phyloP scores from a whole-genome alignment of 2,329 filamentous ascomycete genomes.

The Verticillium tricorpus region DNA sequence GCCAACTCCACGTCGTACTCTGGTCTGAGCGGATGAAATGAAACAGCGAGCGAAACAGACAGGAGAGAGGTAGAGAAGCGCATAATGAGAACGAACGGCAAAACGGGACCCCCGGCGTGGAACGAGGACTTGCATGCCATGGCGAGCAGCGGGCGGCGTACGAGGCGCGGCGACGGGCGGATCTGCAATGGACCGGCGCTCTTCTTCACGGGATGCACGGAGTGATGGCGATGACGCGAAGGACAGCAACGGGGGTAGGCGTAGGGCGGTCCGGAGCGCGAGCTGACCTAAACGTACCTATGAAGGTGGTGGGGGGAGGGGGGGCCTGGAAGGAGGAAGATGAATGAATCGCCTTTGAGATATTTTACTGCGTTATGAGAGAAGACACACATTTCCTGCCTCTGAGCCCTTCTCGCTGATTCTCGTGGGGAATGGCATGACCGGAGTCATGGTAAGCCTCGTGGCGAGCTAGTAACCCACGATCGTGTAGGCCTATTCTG shows the following conservation, averaged over 20 bases:
- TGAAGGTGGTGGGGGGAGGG: not conserved
- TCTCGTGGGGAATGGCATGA: no score
- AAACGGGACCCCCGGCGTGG: not conserved
- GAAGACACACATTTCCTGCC: not conserved
- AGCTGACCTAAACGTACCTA: not conserved
- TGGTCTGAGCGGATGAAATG: not conserved
- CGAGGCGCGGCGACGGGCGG: not conserved
- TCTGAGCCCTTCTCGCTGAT: no score
- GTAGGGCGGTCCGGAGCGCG: not conserved
- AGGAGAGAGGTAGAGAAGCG: not conserved
- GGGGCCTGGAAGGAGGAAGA: not conserved
- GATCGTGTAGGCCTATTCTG: not conserved
- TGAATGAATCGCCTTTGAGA: not conserved
- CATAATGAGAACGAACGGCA: not conserved
- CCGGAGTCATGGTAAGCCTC: no score
- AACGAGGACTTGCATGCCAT: not conserved
- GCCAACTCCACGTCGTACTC: not conserved
- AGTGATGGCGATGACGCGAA: not conserved
- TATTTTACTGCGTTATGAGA: not conserved
- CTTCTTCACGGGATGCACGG: not conserved
- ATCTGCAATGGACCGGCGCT: not conserved
- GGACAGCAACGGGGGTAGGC: not conserved
- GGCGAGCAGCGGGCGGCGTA: not conserved
- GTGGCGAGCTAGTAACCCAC: no score
- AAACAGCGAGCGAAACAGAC: not conserved